phyloP scores from a whole-genome alignment of 2,329 filamentous ascomycete genomes.

The Botrytis elliptica region DNA sequence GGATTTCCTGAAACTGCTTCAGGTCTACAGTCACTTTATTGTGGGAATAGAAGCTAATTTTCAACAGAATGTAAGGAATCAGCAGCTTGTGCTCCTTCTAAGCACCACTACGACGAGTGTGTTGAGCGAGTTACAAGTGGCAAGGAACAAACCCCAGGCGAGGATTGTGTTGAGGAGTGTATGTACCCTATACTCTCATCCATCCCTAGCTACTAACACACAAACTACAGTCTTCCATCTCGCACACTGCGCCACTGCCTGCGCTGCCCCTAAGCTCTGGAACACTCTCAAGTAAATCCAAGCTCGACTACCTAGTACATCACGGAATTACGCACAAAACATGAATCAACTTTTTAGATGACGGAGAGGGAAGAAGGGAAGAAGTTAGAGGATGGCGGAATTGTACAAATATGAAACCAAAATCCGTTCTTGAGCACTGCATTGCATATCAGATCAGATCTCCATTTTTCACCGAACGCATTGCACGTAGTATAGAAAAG shows the following conservation, averaged over 20 bases:
- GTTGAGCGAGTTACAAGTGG: conserved; percentile 81
- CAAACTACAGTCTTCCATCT: conserved; percentile 87
- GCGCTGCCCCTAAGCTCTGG: conserved; percentile 96
- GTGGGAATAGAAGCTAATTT: conserved; percentile 25
- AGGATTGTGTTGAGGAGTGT: conserved; percentile 99
- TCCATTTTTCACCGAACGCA: conserved; percentile 28
- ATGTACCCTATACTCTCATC: conserved; percentile 48
- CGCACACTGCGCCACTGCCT: conserved; percentile 88
- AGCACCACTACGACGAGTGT: conserved; percentile 99
- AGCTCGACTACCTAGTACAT: conserved; percentile 4
- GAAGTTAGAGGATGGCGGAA: conserved; percentile 19
- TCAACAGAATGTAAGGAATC: conserved; percentile 82
- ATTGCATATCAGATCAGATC: conserved; percentile 30
- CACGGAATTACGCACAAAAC: conserved; percentile 22
- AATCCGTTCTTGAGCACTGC: conserved; percentile 35
- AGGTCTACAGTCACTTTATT: not conserved
- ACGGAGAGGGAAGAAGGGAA: conserved; percentile 26
- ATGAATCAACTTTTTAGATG: conserved; percentile 22
- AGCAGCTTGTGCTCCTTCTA: conserved; percentile 77
- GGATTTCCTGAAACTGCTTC: not conserved
- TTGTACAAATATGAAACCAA: conserved; percentile 34
- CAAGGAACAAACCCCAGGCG: conserved; percentile 67
- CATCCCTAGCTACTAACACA: not conserved
- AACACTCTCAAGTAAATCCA: conserved; percentile 77
- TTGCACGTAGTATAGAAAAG: conserved; percentile 39